Percentiles rank a stretch among this genome's conserved stretches.
phyloP scores from a whole-genome alignment of 1,284 basidiomycete genomes.

The Volvariella volvacea region DNA sequence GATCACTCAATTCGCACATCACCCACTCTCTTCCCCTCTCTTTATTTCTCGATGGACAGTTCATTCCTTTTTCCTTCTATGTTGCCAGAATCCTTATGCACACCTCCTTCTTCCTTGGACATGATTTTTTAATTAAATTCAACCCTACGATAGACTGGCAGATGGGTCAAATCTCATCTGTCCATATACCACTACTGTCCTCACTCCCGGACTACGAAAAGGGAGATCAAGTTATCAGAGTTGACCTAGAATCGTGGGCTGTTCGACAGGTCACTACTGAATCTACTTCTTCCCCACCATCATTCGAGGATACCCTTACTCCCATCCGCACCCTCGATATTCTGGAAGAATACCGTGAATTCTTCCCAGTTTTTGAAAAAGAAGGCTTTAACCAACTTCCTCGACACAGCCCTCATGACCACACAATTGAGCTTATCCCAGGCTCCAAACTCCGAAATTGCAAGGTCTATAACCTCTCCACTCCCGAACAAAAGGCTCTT shows the following conservation, averaged over 20 bases:
- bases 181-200: neutral
- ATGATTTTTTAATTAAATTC: neutral
- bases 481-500: no score
- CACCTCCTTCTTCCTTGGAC: neutral
- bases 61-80: neutral
- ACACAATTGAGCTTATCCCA: constrained; percentile 2
- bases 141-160: neutral
- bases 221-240: neutral
- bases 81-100: neutral
- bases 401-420: neutral
- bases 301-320: neutral
- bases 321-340: neutral
- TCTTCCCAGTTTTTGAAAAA: constrained; percentile 2
- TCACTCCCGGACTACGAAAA: neutral
- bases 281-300: no score
- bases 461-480: no score
- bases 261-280: neutral
- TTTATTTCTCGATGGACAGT: neutral
- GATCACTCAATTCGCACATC: neutral
- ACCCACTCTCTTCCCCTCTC: neutral
- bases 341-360: neutral
- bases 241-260: neutral
- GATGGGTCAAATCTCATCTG: neutral
- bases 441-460: neutral
- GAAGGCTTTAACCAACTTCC: neutral